Evolutionary conservation across 202 grass and related monocot genomes (phyloP), one percentile per base, ranked within the genome.

Genomic region (Zoysia matrella): DNA sequence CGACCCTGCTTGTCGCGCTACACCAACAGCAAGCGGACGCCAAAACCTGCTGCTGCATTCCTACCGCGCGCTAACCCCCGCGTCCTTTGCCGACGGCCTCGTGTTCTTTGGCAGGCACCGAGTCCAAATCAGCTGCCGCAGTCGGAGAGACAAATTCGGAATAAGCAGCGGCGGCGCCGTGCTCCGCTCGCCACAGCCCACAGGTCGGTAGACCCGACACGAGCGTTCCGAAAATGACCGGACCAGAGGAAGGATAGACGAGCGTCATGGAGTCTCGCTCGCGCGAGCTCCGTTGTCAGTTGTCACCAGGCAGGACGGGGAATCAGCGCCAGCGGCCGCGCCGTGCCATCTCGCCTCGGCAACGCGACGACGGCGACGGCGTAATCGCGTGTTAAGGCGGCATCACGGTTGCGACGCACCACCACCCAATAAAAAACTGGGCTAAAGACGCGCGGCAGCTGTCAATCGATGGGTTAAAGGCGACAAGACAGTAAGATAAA

Each of bases 81-180:
- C 36, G 0, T 5, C 40, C 11, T 8, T 6, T 12, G 7, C 0
- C 52, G 18, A 15, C 8, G 11, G 65, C 55, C 65, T 11, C 7
- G 36, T 47, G 51, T 67, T 85, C 67, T 45, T 4, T 41, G 42
- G 83, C 57, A 22, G 67, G 57, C 67, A 6, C n/a, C 77, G 3
- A 0, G 77, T 80, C 77, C 39, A 39, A 58, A 80, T 80, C 77
- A 47, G 51, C 76, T 8, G 64, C 45, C 45, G 76, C 49, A 7
- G 5, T 3, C 1, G 53, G 3, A n/a, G 64, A 39, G 5, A 42
- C 30, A 6, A 65, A 53, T 1, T 46, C 36, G 9, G 69, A 64
- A 52, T 74, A 22, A 22, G 22, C 71, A 64, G 13, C 46, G 18
- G 43, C 47, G 0, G 3, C 14, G 48, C 40, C 53, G 57, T 65